Conservation (phyloP, 805 yeast species). For the Candida railenensis region DNA sequence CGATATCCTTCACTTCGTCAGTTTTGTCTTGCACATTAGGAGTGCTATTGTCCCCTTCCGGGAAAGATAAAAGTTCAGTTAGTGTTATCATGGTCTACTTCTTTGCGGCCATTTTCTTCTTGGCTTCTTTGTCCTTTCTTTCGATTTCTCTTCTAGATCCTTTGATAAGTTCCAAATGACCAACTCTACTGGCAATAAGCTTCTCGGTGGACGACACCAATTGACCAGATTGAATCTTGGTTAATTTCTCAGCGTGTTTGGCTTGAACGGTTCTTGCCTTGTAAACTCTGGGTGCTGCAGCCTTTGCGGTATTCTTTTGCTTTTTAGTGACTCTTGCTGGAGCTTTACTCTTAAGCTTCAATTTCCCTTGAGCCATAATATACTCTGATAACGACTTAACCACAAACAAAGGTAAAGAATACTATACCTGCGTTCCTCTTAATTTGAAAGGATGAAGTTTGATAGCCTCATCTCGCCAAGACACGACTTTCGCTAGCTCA, state of each 20-base stretch:
- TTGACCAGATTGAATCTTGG: slow-evolving; percentile 55
- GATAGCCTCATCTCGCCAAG: background rate
- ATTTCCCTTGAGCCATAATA: slow-evolving; percentile 73
- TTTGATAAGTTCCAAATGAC: slow-evolving; percentile 86
- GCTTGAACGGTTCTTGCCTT: slow-evolving; percentile 64
- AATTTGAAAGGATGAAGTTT: slow-evolving; percentile 1
- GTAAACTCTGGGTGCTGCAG: slow-evolving; percentile 68
- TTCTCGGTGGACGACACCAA: slow-evolving; percentile 72
- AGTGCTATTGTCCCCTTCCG: background rate
- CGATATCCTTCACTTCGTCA: background rate
- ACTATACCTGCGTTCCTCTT: slow-evolving; percentile 15
- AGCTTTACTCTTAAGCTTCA: slow-evolving; percentile 53
- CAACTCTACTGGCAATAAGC: slow-evolving; percentile 84
- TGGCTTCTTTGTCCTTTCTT: slow-evolving; percentile 47
- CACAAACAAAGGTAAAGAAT: background rate
- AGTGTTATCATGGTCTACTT: background rate
- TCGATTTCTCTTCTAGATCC: slow-evolving; percentile 88
- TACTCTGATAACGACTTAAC: no score
- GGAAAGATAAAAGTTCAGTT: background rate
- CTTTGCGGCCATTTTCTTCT: slow-evolving; percentile 13
- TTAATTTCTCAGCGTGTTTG: slow-evolving; percentile 48
- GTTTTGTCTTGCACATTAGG: background rate
- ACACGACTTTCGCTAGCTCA: background rate
- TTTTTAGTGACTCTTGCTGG: slow-evolving; percentile 60
- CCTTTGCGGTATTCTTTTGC: slow-evolving; percentile 63